Evolutionary conservation across 2,329 filamentous ascomycete genomes (phyloP), one percentile per base, ranked within the genome.

Genomic region (Calcarisporium arbuscula): DNA sequence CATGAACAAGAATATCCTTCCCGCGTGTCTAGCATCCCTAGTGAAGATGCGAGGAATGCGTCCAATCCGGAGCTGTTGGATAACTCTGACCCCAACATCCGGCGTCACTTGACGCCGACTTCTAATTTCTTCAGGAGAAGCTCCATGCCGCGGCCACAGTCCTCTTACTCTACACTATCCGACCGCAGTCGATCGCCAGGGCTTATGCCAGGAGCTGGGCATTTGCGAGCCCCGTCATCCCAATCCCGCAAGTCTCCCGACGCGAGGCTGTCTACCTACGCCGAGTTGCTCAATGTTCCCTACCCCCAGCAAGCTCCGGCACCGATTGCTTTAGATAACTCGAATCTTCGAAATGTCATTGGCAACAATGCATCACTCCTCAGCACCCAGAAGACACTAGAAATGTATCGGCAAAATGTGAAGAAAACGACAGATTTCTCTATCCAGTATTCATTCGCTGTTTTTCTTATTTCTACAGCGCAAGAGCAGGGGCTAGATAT

Each of bases 391-490:
- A 89, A 96, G 63, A 98, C 92, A 2, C 74, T 98, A 31, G 89
- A 96, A 36, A 95, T 96, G 90, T 98, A 98, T 59, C 77, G 90
- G 28, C 82, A 83, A 36, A 98, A 96, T 53, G 86, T 95, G 39
- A 96, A 95, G 66, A 98, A 98, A 67, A 94, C 92, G 4, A 92
- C 84, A 43, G 88, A 95, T 58, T 72, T 82, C 12, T 81, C 84
- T 5, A 85, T 94, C 21, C 88, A 95, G 59, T 96, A 96, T 59
- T 92, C 94, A 19, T 96, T 98, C 61, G 92, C 92, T 3, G 76
- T 96, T 23, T 95, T 94, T 58, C 79, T 98, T 67, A 82, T 96
- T 47, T 85, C 89, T 30, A 82, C 87, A 2, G 89, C 90, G 26
- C 83, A 87, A 55, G 85, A 94, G 54, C 75, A 84, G 54, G 80